A percentile compares a stretch with the other conserved stretches of the same genome.
phyloP scores from a whole-genome alignment of 2,329 filamentous ascomycete species.

The Monilinia aucupariae region DNA sequence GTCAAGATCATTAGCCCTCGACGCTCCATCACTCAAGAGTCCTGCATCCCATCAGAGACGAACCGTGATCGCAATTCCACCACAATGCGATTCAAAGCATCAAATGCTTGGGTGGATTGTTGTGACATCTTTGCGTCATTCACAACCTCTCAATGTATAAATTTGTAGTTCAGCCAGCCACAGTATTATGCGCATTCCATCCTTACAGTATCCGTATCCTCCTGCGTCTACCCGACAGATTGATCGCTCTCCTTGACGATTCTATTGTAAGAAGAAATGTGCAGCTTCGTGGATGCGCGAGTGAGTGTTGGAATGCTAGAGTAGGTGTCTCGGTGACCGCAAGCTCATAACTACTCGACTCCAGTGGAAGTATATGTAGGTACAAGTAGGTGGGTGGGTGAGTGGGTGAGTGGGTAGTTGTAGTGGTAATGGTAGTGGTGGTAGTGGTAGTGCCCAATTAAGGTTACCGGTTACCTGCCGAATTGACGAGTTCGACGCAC shows the following conservation, averaged over 20 bases:
- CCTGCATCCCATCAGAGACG: conserved; percentile 23
- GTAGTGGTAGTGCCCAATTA: too few relatives aligned
- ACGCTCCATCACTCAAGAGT: not conserved
- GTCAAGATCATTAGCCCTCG: conserved; percentile 13
- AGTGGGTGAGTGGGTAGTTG: too few relatives aligned
- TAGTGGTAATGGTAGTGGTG: too few relatives aligned
- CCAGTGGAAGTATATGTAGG: too few relatives aligned
- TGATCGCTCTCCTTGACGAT: conserved; percentile 8
- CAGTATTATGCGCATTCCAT: conserved; percentile 28
- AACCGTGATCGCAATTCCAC: conserved; percentile 33
- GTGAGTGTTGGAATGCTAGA: not conserved
- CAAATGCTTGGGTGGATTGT: conserved; percentile 30
- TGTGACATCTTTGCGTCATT: conserved; percentile 34
- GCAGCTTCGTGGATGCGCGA: not conserved
- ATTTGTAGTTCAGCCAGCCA: conserved; percentile 19
- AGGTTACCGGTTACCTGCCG: not conserved
- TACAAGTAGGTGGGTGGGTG: too few relatives aligned
- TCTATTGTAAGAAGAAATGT: not conserved
- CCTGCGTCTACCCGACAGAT: conserved; percentile 20
- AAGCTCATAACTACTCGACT: not conserved
- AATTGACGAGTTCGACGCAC: not conserved
- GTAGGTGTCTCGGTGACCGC: not conserved
- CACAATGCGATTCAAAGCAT: conserved; percentile 33
- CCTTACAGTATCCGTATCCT: conserved; percentile 25
- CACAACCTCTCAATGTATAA: conserved; percentile 11